Evolutionary conservation across 768 basidiomycete genomes (phyloP).

Genomic region (Pulveroboletus frians): DNA sequence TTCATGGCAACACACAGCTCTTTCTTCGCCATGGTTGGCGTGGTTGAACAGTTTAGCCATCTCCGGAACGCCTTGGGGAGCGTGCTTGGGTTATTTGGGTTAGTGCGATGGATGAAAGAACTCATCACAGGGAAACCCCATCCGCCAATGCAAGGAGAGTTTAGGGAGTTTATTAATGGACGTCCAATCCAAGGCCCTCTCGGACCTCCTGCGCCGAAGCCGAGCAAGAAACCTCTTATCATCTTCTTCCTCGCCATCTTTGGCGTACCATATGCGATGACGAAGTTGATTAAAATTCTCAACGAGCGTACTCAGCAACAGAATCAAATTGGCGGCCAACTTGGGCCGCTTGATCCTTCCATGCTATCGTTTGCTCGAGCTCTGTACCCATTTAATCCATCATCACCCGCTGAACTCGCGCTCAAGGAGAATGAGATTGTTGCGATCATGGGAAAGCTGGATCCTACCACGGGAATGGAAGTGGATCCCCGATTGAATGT

Average conservation of each 20-base stretch:
- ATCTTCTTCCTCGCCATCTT: slow-evolving; percentile 92
- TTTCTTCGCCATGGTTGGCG: slow-evolving; percentile 95
- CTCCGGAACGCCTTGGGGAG: slow-evolving; percentile 90
- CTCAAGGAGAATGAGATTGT: slow-evolving; percentile 90
- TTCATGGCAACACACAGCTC: slow-evolving; percentile 96
- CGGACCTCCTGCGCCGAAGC: slow-evolving; percentile 43
- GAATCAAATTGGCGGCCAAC: slow-evolving; percentile 29
- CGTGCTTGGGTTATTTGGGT: slow-evolving; percentile 86
- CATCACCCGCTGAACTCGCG: slow-evolving; percentile 70
- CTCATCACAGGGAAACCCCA: slow-evolving; percentile 44
- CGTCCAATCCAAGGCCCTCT: slow-evolving; percentile 49
- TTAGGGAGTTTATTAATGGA: slow-evolving; percentile 71
- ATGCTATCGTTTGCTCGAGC: slow-evolving; percentile 81
- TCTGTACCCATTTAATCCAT: slow-evolving; percentile 69
- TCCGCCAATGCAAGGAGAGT: slow-evolving; percentile 56
- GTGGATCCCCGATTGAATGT: slow-evolving; percentile 60
- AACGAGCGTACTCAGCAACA: slow-evolving; percentile 54
- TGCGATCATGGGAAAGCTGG: slow-evolving; percentile 79
- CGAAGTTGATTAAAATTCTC: slow-evolving; percentile 77
- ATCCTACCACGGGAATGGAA: slow-evolving; percentile 61
- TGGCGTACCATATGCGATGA: slow-evolving; percentile 92
- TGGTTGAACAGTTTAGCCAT: slow-evolving; percentile 91
- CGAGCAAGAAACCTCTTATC: slow-evolving; percentile 85
- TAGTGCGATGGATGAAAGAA: slow-evolving; percentile 80
- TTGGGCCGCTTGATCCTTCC: slow-evolving; percentile 69